A percentile compares a stretch with the other conserved stretches of the same genome.
Conservation (phyloP, 1,139 yeast genomes). For the Hemisphaericaspora subhashii region DNA sequence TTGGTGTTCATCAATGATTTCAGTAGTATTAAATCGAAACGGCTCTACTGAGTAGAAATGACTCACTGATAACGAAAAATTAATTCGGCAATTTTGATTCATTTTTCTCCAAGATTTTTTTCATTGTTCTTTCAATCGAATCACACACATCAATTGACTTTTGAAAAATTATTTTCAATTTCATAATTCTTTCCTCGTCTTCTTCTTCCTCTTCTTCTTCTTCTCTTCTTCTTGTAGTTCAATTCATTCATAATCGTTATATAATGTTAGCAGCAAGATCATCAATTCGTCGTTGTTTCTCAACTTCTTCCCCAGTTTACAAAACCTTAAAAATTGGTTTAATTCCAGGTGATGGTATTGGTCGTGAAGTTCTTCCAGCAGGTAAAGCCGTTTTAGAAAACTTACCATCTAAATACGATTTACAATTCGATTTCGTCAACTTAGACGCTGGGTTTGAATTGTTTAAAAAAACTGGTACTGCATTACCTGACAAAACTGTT, state of each 20-base stretch:
- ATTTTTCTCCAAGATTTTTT: not conserved
- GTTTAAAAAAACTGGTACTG: constrained; percentile 90
- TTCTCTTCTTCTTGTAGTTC: not conserved
- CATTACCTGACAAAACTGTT: constrained; percentile 91
- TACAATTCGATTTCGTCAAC: constrained; percentile 80
- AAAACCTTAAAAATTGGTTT: constrained; percentile 52
- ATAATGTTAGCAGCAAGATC: constrained; percentile 26
- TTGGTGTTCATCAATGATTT: too few relatives aligned
- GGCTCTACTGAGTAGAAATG: not conserved
- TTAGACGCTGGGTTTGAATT: constrained; percentile 93
- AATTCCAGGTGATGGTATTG: constrained; percentile 98
- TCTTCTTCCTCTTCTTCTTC: not conserved
- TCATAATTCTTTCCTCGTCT: too few relatives aligned
- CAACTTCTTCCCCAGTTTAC: constrained; percentile 31
- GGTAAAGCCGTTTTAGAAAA: constrained; percentile 84
- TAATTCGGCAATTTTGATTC: constrained; percentile 2
- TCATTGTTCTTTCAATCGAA: too few relatives aligned
- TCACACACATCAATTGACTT: too few relatives aligned
- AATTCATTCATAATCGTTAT: not conserved
- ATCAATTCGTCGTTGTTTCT: constrained; percentile 34
- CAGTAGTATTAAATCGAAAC: too few relatives aligned
- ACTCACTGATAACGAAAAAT: constrained; percentile 2
- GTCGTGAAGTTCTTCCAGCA: constrained; percentile 95
- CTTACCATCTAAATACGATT: constrained; percentile 71
- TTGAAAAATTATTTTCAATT: too few relatives aligned